Evolutionary conservation across 2,329 filamentous ascomycete genomes (phyloP).

Genomic region (Pyrenophora seminiperda): DNA sequence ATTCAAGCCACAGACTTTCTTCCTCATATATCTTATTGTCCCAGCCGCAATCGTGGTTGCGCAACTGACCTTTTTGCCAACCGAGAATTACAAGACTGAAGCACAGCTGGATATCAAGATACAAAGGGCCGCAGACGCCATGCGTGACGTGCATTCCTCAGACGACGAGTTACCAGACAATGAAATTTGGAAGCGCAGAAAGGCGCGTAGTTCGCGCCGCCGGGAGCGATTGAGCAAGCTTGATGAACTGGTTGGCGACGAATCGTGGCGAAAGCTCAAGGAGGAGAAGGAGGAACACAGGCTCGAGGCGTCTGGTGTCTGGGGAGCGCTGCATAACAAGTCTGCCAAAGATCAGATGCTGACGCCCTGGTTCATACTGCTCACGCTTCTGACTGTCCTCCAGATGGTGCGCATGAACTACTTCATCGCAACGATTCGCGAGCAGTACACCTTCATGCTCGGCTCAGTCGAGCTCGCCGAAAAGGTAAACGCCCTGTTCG

Average conservation of each 20-base stretch:
- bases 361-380: slow-evolving; percentile 82
- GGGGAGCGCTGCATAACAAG: slow-evolving; percentile 79
- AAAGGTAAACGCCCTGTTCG: slow-evolving; percentile 79
- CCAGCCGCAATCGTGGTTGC: slow-evolving; percentile 68
- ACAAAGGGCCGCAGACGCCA: slow-evolving; percentile 36
- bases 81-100: slow-evolving; percentile 75
- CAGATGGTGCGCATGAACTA: slow-evolving; percentile 75
- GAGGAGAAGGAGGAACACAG: slow-evolving; percentile 67
- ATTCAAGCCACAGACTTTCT: slow-evolving; percentile 71
- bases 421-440: slow-evolving; percentile 83
- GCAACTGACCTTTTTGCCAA: slow-evolving; percentile 74
- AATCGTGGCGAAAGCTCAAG: slow-evolving; percentile 65
- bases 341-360: slow-evolving; percentile 73
- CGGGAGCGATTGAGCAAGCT: slow-evolving; percentile 70
- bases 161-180: slow-evolving; percentile 60
- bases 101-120: slow-evolving; percentile 46
- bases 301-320: slow-evolving; percentile 74
- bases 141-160: slow-evolving; percentile 57
- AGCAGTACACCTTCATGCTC: slow-evolving; percentile 79
- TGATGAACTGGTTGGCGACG: slow-evolving; percentile 71
- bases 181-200: slow-evolving; percentile 52
- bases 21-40: slow-evolving; percentile 72
- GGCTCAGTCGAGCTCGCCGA: slow-evolving; percentile 64
- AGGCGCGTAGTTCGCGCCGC: slow-evolving; percentile 49
- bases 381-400: slow-evolving; percentile 75